Conservation (phyloP, 345 rosid genomes). For the Hevea brasiliensis region DNA sequence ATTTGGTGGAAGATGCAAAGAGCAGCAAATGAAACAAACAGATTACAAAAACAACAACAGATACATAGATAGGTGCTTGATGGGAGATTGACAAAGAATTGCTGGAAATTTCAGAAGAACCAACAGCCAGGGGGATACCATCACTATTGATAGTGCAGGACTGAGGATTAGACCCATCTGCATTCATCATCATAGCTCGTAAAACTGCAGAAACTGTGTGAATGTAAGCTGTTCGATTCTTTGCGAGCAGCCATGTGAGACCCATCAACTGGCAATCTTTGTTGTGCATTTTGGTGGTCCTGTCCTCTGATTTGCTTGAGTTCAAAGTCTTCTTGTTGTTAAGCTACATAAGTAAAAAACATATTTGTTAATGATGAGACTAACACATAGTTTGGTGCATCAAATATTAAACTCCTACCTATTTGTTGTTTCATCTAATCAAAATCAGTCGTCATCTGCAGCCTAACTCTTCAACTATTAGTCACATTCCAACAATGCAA, state of each 20-base stretch:
- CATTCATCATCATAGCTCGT: constrained; percentile 73
- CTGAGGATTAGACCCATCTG: constrained; percentile 45
- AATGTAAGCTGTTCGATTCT: constrained; percentile 74
- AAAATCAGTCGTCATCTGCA: constrained; percentile 11
- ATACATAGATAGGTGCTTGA: constrained; percentile 5
- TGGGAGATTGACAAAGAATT: constrained; percentile 33
- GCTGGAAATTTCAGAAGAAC: constrained; percentile 58
- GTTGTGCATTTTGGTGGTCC: constrained; percentile 77
- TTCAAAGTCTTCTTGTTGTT: constrained; percentile 50
- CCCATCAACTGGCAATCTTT: constrained; percentile 95
- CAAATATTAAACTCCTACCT: not conserved
- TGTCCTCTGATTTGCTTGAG: constrained; percentile 58
- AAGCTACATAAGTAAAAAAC: constrained; percentile 42
- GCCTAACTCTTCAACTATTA: constrained; percentile 14
- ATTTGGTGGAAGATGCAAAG: constrained; percentile 13
- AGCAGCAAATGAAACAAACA: constrained; percentile 16
- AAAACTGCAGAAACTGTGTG: constrained; percentile 72
- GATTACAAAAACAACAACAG: constrained; percentile 9
- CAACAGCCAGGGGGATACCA: constrained; percentile 89
- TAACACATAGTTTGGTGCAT: constrained; percentile 5
- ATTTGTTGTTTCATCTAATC: constrained; percentile 34
- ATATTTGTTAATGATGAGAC: not conserved
- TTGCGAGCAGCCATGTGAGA: constrained; percentile 91
- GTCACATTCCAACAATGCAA: constrained; percentile 2
- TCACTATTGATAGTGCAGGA: constrained; percentile 78